These are phyloP conservation scores for Solanum pennellii DNA, from an alignment of 257 asterid genomes.

Conservation along the genomic window DNA sequence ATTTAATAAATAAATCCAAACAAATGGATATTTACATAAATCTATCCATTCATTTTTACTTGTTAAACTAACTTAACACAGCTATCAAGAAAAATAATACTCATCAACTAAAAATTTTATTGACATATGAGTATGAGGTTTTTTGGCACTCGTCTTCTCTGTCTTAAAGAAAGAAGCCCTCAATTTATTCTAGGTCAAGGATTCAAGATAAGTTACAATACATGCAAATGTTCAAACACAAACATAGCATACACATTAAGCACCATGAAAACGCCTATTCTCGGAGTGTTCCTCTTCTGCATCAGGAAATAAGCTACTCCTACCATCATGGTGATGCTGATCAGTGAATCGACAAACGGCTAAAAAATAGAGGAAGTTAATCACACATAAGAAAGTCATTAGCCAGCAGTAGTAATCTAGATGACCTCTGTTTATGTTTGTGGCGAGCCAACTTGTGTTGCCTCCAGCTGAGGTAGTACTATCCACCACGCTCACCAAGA, in stretches of 20 bases:
- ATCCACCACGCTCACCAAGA: constrained; percentile 5
- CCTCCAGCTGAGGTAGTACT: background rate
- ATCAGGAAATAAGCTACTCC: background rate
- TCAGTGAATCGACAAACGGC: background rate
- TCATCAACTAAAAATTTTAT: too few species aligned
- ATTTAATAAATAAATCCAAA: too few species aligned
- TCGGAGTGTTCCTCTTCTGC: background rate
- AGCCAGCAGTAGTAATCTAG: constrained; percentile 11
- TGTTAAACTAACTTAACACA: too few species aligned
- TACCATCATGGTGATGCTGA: background rate
- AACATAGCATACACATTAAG: background rate
- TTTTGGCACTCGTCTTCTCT: too few species aligned
- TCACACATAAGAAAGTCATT: background rate
- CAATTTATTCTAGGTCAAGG: background rate
- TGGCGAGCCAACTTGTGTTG: constrained; percentile 7
- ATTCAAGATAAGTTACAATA: background rate
- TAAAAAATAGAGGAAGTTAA: constrained; percentile 1
- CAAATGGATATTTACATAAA: too few species aligned
- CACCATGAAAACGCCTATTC: background rate
- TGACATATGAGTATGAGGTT: too few species aligned
- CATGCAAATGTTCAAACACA: background rate
- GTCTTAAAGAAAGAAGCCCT: too few species aligned
- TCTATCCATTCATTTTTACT: too few species aligned
- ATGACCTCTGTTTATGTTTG: constrained; percentile 10
- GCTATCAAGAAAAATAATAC: too few species aligned